Base-by-base conservation (phyloP, 2,329 filamentous ascomycete genomes). In the Hawksworthiomyces lignivorus region DNA sequence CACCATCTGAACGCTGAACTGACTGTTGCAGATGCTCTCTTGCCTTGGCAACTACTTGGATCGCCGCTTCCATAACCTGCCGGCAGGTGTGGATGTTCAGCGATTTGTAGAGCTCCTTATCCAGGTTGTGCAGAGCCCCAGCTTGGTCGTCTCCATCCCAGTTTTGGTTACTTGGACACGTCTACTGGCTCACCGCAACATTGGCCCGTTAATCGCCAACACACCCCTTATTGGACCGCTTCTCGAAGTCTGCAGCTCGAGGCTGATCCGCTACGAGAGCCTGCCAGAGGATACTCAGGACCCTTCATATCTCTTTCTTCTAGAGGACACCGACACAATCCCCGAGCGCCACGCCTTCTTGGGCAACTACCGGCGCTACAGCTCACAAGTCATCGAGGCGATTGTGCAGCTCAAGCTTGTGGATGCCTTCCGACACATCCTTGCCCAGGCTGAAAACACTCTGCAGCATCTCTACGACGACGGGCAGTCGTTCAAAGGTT, bases 301-400 rank as follows among this genome's bases (percentile, higher is more conserved):
- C 52, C 73, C 85, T 2, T 89, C 84, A 0, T 75, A 88, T 45
- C 68, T 87, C 10, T 92, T 95, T 51, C 71, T 98, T 2, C 73
- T 88, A 54, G 89, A 97, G 56, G 92, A 98, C 57, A 94, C 95
- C 43, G 92, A 98, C 56, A 97, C 90, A 0, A 70, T 90, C 17
- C 92, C 92, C 0, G 92, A 98, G 59, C 77, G 88, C 19, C 92
- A 98, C 62, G 87, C 88, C 1, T 98, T 98, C 59, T 73, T 97
- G 10, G 88, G 90, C 4, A 97, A 98, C 56, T 98, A 98, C 60
- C 76, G 92, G 29, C 77, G 92, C 45, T 97, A 95, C 56, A 92
- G 88, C 59, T 80, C 82, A 4, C 82, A 86, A 46, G 77, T 96
- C 20, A 87, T 98, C 42, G 90, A 97, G 62, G 75, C 75, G 14